Conservation (phyloP, 75 land plant genomes). For the Sequoia sempervirens region DNA sequence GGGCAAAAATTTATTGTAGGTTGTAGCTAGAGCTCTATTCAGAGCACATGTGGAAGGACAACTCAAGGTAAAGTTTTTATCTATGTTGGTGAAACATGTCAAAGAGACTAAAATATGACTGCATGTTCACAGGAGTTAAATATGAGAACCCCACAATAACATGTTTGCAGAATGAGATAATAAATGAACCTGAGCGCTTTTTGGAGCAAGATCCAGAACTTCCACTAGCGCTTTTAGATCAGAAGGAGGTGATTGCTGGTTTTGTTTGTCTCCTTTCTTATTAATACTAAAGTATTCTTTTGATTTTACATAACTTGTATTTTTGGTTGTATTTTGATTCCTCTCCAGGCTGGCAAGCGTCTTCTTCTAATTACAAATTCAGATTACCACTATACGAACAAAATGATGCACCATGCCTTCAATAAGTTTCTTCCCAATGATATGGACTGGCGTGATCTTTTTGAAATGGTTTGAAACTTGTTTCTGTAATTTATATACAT, state of each 20-base stretch:
- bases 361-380: slow-evolving; percentile 93
- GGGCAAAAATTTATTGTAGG: slow-evolving; percentile 36
- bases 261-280: slow-evolving; percentile 1
- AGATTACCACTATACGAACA: slow-evolving; percentile 93
- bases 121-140: slow-evolving; percentile 4
- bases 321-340: slow-evolving; percentile 3
- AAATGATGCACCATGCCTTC: slow-evolving; percentile 99
- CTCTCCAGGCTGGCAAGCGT: slow-evolving; percentile 81
- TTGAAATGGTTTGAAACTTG: slow-evolving; percentile 74
- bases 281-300: neutral
- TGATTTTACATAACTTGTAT: neutral
- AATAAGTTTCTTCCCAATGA: slow-evolving; percentile 89
- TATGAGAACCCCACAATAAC: neutral
- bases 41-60: slow-evolving; percentile 97
- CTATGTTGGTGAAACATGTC: neutral
- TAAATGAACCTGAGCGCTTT: slow-evolving; percentile 87
- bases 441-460: slow-evolving; percentile 95
- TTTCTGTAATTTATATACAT: neutral
- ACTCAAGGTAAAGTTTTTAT: slow-evolving; percentile 62
- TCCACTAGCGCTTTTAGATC: slow-evolving; percentile 90
- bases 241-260: slow-evolving; percentile 70
- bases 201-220: slow-evolving; percentile 96
- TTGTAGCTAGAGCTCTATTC: slow-evolving; percentile 90
- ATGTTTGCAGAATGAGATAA: slow-evolving; percentile 77
- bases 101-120: neutral